These are phyloP conservation scores for Penicillium ochrochloron DNA, from an alignment of 495 filamentous ascomycete genomes.

Conservation along the genomic window DNA sequence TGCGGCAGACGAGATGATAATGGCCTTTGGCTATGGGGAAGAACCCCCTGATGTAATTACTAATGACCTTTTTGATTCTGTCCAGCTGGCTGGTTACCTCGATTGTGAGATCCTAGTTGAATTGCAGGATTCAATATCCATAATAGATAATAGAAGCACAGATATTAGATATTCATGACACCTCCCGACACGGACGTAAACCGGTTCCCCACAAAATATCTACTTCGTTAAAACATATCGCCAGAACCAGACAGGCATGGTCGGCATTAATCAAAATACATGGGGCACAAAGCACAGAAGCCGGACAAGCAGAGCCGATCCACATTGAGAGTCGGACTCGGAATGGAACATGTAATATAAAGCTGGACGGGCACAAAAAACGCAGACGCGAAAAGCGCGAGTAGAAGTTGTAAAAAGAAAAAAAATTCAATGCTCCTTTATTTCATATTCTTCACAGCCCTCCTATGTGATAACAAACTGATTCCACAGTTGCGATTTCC, in stretches of 20 bases:
- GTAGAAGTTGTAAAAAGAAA: background rate
- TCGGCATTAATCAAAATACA: slow-evolving; percentile 1
- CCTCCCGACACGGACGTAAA: background rate
- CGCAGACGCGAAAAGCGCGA: background rate
- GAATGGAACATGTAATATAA: background rate
- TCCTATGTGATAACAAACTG: slow-evolving; percentile 22
- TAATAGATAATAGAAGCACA: slow-evolving; percentile 25
- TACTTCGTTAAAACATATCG: slow-evolving; percentile 5
- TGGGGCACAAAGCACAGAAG: background rate
- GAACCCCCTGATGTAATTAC: slow-evolving; percentile 27
- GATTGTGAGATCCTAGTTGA: background rate
- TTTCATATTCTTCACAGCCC: slow-evolving; percentile 37
- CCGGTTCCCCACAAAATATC: background rate
- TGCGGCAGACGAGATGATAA: slow-evolving; percentile 19
- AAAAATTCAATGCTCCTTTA: slow-evolving; percentile 29
- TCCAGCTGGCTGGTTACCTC: background rate
- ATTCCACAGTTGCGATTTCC: slow-evolving; percentile 15
- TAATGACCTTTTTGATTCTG: slow-evolving; percentile 29
- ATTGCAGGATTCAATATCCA: slow-evolving; percentile 18
- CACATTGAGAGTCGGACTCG: background rate
- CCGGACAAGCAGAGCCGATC: background rate
- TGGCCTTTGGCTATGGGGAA: slow-evolving; percentile 9
- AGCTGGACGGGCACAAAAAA: background rate
- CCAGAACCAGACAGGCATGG: background rate
- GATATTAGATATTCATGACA: slow-evolving; percentile 9